Evolutionary conservation across 805 yeast species (phyloP), one percentile per base, ranked within the genome.

Genomic region (Blastobotrys mokoenaii): DNA sequence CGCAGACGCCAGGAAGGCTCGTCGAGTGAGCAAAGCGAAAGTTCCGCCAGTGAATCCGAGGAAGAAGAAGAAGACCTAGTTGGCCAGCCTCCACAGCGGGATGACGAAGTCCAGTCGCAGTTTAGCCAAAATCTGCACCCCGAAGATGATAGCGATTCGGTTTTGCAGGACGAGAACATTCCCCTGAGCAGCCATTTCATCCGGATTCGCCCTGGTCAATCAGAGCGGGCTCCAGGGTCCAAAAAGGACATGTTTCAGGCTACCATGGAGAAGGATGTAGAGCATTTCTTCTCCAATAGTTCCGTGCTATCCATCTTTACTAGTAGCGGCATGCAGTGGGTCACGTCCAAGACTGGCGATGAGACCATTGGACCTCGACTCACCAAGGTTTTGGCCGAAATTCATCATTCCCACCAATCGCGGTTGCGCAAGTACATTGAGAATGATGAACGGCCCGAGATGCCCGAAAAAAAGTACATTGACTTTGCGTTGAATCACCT

Each of bases 271-370:
- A 38, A 46, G 1, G 51, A 51, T 5, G 39, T 30, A 16, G 47
- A 16, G 11, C 41, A 43, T 16, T 40, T 48, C 14, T 36, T 34
- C 31, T 20, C 50, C 20, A 36, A 41, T 20, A 46, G 49, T 9
- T 43, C 42, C 12, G 32, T 43, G 51, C 58, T 72, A 43, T 68
- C 74, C 1, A 48, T 72, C n/a, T 62, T 72, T 39, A 66, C 74
- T 4, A 52, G 60, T 2, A 48, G 53, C 33, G 77, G 79, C 9
- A 32, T 73, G 5, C 53, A 55, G 34, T 70, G 76, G 75, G 50
- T 73, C 8, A 54, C 57, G 9, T 45, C 49, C 15, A 50, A 40
- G 40, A 40, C 52, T 3, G 55, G 51, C n/a, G 55, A 49, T 16
- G 25, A 27, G 12, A 29, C 45, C 3, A n/a, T 52, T 10, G 34